Percentiles rank a stretch among this genome's conserved stretches.
These are phyloP conservation scores for Hericium coralloides DNA, from an alignment of 768 basidiomycete species.

Conservation along the genomic window DNA sequence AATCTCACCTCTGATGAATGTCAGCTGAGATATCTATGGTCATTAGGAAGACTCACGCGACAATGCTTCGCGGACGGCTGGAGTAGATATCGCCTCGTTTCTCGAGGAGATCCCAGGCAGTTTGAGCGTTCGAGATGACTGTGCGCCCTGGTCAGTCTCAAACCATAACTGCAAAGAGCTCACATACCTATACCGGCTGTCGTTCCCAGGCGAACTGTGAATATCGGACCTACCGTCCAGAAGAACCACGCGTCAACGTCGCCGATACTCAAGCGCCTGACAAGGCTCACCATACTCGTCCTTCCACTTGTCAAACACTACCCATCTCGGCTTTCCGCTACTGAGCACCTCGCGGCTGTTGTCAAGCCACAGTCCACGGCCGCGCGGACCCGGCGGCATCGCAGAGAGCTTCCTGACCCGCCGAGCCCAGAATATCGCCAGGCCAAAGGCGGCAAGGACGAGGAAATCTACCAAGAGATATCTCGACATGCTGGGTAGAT, in stretches of 20 bases:
- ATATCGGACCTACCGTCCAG: constrained; percentile 2
- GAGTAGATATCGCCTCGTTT: constrained; percentile 12
- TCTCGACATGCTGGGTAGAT: no score
- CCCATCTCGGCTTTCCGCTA: neutral
- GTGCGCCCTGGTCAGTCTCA: neutral
- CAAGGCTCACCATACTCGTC: neutral
- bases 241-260: neutral
- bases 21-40: neutral
- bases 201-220: constrained; percentile 5
- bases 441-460: neutral
- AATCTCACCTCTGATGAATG: constrained; percentile 5
- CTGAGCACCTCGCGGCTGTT: neutral
- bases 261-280: neutral
- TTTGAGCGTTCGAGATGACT: constrained; percentile 5
- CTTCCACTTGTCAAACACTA: neutral
- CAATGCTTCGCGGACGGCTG: constrained; percentile 8
- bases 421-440: neutral
- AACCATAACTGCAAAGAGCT: no score
- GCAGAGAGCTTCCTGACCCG: neutral
- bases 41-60: neutral
- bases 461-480: neutral
- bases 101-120: constrained; percentile 5
- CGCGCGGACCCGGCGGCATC: neutral
- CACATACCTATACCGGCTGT: constrained; percentile 3
- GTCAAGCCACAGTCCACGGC: neutral